These are phyloP conservation scores for Fabrea salina DNA, from an alignment of 169 alveolate genomes.

Conservation along the genomic window DNA sequence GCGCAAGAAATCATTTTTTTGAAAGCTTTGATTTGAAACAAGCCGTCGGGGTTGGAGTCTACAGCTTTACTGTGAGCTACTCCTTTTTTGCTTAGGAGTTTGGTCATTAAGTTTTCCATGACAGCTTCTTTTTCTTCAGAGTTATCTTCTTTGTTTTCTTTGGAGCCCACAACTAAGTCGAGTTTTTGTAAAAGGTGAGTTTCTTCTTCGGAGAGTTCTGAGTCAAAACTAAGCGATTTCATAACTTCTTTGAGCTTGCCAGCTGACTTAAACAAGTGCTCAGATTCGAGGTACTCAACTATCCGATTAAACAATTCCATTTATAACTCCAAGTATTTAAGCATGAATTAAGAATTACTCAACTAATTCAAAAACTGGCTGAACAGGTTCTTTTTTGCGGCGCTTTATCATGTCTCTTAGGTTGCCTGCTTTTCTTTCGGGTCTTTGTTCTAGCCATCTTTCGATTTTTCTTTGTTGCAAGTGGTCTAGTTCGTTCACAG, in stretches of 20 bases:
- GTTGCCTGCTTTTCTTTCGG: not conserved
- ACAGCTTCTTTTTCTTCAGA: conserved; percentile 1
- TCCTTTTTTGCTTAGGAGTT: not conserved
- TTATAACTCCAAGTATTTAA: no score
- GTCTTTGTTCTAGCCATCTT: not conserved
- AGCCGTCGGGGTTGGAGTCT: not conserved
- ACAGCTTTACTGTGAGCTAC: conserved; percentile 8
- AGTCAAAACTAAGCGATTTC: conserved; percentile 12
- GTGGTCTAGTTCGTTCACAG: not conserved
- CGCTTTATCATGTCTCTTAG: not conserved
- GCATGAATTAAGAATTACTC: no score
- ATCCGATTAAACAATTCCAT: not conserved
- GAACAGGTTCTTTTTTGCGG: not conserved
- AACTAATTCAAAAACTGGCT: not conserved
- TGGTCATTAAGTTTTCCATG: conserved; percentile 19
- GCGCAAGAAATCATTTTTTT: conserved; percentile 9
- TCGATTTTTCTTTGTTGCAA: not conserved
- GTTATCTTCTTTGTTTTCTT: not conserved
- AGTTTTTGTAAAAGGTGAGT: not conserved
- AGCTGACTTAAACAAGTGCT: not conserved
- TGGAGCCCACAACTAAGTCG: not conserved
- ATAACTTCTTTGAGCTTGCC: not conserved
- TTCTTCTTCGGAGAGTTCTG: not conserved
- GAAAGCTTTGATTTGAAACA: conserved; percentile 7
- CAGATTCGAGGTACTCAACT: conserved; percentile 7